Conservation (phyloP, 2,329 filamentous ascomycete species). For the Lecanosticta acicola region DNA sequence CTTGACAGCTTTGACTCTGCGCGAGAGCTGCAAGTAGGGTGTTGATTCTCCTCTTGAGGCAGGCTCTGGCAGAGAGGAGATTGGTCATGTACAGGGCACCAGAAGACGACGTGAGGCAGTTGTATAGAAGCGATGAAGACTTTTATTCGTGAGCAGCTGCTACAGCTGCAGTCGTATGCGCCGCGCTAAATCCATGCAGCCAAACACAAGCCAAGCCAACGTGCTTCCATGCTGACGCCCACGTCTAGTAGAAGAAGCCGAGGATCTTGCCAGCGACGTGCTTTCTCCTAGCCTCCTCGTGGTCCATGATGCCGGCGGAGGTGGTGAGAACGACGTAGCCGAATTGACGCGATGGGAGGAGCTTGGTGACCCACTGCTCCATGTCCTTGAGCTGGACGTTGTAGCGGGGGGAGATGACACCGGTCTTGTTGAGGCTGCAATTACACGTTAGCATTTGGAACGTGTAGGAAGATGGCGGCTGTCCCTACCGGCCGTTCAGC, state of each 20-base stretch:
- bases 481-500: constrained; percentile 86
- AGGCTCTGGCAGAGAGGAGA: no score
- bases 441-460: constrained; percentile 53
- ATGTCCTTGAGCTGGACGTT: constrained; percentile 96
- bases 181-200: constrained; percentile 14
- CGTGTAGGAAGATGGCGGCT: constrained; percentile 98
- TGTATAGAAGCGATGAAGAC: constrained; percentile 13
- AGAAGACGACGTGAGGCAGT: no score
- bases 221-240: constrained; percentile 6
- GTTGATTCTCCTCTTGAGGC: no score
- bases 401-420: constrained; percentile 99
- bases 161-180: constrained; percentile 10
- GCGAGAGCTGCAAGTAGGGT: no score
- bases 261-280: constrained; percentile 99
- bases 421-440: constrained; percentile 83
- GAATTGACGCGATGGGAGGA: constrained; percentile 99
- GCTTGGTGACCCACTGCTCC: constrained; percentile 99
- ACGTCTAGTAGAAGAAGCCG: constrained; percentile 87
- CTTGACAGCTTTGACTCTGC: no score
- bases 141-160: constrained; percentile 18
- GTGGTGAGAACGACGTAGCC: constrained; percentile 99
- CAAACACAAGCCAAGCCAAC: constrained; percentile 4
- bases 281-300: constrained; percentile 98
- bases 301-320: constrained; percentile 99
- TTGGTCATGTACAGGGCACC: no score